Percentiles rank a stretch among this genome's conserved stretches.
Evolutionary conservation across 768 basidiomycete species (phyloP).

Genomic region (Leccinellum albellum): DNA sequence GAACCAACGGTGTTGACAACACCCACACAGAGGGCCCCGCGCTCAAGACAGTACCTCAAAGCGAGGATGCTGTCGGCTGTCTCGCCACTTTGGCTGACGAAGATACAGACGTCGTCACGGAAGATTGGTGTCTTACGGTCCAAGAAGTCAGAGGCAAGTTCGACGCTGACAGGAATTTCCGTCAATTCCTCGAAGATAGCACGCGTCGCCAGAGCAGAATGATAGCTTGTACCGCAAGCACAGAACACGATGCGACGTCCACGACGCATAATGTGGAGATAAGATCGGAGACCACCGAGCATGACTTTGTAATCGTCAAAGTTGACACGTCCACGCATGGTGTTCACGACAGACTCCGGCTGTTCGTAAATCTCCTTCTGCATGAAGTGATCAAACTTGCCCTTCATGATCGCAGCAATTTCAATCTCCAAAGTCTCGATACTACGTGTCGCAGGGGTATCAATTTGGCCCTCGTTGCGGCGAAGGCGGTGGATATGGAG

Average conservation of each 20-base stretch:
- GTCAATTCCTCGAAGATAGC: constrained; percentile 99
- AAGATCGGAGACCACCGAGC: constrained; percentile 91
- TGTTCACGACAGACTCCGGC: constrained; percentile 99
- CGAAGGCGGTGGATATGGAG: constrained; percentile 98
- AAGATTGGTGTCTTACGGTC: constrained; percentile 99
- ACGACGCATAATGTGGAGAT: constrained; percentile 93
- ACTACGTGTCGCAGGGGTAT: constrained; percentile 67
- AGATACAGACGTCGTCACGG: constrained; percentile 95
- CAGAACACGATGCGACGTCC: constrained; percentile 93
- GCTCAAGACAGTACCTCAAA: constrained; percentile 92
- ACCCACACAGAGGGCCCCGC: constrained; percentile 94
- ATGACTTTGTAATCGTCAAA: constrained; percentile 91
- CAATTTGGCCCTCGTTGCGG: constrained; percentile 68
- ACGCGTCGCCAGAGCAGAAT: constrained; percentile 93
- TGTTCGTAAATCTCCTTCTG: constrained; percentile 99
- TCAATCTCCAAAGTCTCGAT: constrained; percentile 99
- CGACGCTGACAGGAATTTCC: constrained; percentile 96
- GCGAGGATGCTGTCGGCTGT: constrained; percentile 98
- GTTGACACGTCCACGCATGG: constrained; percentile 99
- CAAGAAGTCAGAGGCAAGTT: constrained; percentile 96
- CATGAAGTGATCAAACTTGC: constrained; percentile 99
- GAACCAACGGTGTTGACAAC: constrained; percentile 99
- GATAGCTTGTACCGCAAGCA: constrained; percentile 98
- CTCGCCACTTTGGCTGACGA: constrained; percentile 97
- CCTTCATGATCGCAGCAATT: constrained; percentile 99